These are phyloP conservation scores for Solanum hybrid DNA, from an alignment of 305 asterid species.

Conservation along the genomic window DNA sequence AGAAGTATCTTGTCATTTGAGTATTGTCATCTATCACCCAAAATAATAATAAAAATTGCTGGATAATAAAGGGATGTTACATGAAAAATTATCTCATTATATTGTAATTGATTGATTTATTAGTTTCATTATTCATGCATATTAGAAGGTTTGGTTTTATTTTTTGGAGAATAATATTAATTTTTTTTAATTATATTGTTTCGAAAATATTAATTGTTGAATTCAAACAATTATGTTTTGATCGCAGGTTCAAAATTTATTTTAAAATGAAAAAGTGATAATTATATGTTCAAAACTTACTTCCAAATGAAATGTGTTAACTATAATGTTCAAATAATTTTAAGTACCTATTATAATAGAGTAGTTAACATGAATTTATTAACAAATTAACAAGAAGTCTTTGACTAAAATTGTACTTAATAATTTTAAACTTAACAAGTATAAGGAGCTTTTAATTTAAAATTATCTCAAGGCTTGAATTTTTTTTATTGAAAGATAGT, in stretches of 20 bases:
- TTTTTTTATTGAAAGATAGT: neutral
- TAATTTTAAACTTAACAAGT: neutral
- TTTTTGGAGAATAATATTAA: neutral
- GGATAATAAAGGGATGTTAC: too few relatives aligned
- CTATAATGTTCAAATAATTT: too few relatives aligned
- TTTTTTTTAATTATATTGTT: neutral
- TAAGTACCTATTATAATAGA: neutral
- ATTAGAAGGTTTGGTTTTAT: neutral
- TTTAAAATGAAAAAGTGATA: too few relatives aligned
- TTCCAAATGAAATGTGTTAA: neutral
- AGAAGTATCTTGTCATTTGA: too few relatives aligned
- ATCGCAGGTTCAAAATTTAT: neutral
- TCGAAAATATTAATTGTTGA: neutral
- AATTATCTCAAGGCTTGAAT: neutral
- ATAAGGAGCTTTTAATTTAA: neutral
- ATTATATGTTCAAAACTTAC: too few relatives aligned
- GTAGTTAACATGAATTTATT: neutral
- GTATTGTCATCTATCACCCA: too few relatives aligned
- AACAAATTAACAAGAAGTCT: neutral
- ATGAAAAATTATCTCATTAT: too few relatives aligned
- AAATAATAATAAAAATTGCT: too few relatives aligned
- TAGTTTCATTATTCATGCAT: too few relatives aligned
- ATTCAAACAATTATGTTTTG: neutral
- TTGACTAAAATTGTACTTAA: too few relatives aligned
- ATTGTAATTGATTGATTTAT: neutral